Evolutionary conservation across 352 stramenopile genomes (phyloP), one percentile per base, ranked within the genome.

Genomic region (Phytophthora sp.): DNA sequence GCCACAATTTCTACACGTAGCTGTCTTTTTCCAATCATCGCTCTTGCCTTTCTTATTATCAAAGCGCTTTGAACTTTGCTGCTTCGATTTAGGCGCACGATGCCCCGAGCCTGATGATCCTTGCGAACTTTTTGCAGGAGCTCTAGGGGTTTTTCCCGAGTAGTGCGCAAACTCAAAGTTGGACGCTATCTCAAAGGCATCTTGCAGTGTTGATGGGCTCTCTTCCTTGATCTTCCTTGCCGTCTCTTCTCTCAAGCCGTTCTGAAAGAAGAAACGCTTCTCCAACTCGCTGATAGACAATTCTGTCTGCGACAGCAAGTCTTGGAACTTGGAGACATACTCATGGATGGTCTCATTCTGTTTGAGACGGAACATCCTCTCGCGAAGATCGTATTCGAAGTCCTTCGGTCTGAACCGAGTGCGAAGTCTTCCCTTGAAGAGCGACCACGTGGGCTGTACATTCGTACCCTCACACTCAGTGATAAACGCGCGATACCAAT

Each of bases 251-350:
- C 46, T 24, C 39, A 64, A 46, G 18, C 37, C 39, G 37, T 55
- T 52, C 24, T 69, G 61, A 32, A 69, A 69, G 28, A 39, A 69
- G 45, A 64, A 69, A 20, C 59, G 51, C 27, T 62, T 66, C 46
- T 59, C 46, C 18, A 59, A 10, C 20, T 58, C 56, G 30, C 26
- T 52, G 13, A 65, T 62, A 4, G n/a, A 7, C 7, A 62, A 34
- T 34, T 54, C 43, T 26, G 38, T 61, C 28, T 71, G 28, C 11
- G 43, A 51, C 27, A 51, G 9, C 15, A 51, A 38, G n/a, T 51
- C 43, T 21, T 51, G 43, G n/a, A 51, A 51, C n/a, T 35, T 51
- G 15, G 43, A 51, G 26, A 51, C n/a, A 15, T 51, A 51, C 7
- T 38, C 43, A n/a, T 51, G 43, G 43, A 51, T 51, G 18, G 26